Evolutionary conservation across 306 rosid genomes (phyloP).

Genomic region (Fragaria nilgerrensis): DNA sequence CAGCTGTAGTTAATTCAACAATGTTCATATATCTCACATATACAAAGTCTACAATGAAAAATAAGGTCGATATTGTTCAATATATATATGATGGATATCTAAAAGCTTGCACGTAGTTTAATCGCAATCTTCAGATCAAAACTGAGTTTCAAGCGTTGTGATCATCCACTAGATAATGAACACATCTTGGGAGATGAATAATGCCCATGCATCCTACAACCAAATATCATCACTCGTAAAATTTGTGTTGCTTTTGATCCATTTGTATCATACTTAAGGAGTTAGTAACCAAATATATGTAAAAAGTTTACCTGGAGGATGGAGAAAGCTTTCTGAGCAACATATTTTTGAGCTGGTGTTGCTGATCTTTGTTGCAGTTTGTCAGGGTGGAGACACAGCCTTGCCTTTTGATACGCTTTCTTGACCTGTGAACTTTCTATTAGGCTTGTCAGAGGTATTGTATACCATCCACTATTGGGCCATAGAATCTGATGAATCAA

Average conservation of each 20-base stretch:
- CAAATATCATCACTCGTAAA: constrained; percentile 9
- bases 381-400: constrained; percentile 86
- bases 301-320: constrained; percentile 64
- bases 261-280: neutral
- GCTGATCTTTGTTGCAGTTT: constrained; percentile 95
- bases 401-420: constrained; percentile 87
- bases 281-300: neutral
- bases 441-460: constrained; percentile 55
- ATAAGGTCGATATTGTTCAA: neutral
- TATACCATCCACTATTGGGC: constrained; percentile 72
- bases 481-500: constrained; percentile 65
- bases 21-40: neutral
- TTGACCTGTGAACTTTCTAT: constrained; percentile 67
- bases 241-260: neutral
- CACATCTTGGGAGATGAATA: constrained; percentile 71
- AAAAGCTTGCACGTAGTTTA: neutral
- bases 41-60: neutral
- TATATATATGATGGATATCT: neutral
- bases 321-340: constrained; percentile 72
- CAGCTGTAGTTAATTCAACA: neutral
- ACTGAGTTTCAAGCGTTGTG: constrained; percentile 10
- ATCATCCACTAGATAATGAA: constrained; percentile 32
- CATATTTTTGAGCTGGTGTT: constrained; percentile 58
- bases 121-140: constrained; percentile 8
- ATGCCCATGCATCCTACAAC: constrained; percentile 85